Evolutionary conservation across 192 early-diverging fungal genomes (phyloP), one percentile per base, ranked within the genome.

Genomic region (Podila clonocystis): DNA sequence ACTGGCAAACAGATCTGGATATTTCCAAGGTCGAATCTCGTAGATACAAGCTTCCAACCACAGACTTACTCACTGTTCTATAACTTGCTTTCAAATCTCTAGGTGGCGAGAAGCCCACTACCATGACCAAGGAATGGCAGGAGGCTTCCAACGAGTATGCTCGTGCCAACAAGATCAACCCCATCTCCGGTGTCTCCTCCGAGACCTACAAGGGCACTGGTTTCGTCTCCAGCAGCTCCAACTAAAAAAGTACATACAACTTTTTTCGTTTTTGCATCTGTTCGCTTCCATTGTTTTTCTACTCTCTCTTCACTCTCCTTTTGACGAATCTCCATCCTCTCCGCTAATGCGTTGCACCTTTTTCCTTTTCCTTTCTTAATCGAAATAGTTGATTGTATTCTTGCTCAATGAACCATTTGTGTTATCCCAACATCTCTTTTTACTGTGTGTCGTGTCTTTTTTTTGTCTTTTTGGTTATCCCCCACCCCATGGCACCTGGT

Each of bases 71-170:
- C 20, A 63, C 30, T 50, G 45, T 4, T 62, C 74, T n/a, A 58
- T 29, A 48, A 24, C 4, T 31, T 9, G 0, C n/a, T 50, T 74
- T 63, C 20, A 72, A n/a, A 19, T 65, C 24, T n/a, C n/a, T 65
- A 91, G 91, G 89, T 84, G 82, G 83, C 58, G 89, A 89, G 68
- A 87, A 84, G 70, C 91, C 89, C 55, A 76, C 66, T 61, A 95
- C 93, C 59, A 79, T 90, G 70, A 92, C 64, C 88, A 92, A 90
- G 89, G 92, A 95, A 87, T 95, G 94, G 94, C 88, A 95, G 83
- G 91, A 94, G 84, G 93, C 92, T 55, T 86, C 92, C 72, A 94
- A 93, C 89, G 89, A 91, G 75, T 88, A 89, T 70, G 83, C 90
- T 72, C 86, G 79, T 71, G 82, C 85, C 74, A 86, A 91, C 66